These are phyloP conservation scores for Coemansia sp. DNA, from an alignment of 192 early-diverging fungal species.

Conservation along the genomic window DNA sequence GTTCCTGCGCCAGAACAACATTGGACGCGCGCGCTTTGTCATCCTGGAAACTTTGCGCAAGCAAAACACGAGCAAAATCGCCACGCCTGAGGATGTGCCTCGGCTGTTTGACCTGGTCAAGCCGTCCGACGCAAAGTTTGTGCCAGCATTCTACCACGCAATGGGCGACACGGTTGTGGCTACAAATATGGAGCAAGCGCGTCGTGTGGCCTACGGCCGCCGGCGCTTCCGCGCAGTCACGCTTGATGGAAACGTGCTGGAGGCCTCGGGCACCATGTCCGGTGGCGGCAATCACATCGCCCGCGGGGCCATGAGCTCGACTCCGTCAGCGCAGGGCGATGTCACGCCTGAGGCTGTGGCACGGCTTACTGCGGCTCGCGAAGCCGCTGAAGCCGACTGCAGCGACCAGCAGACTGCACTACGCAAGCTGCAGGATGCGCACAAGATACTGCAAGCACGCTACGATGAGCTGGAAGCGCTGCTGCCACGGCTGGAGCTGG, in stretches of 20 bases:
- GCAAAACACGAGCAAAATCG: conserved; percentile 48
- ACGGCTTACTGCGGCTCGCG: conserved; percentile 57
- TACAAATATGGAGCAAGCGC: conserved; percentile 74
- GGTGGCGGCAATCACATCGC: conserved; percentile 76
- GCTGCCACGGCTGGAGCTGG: conserved; percentile 68
- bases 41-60: conserved; percentile 71
- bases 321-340: conserved; percentile 52
- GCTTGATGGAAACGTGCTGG: conserved; percentile 86
- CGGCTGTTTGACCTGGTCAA: conserved; percentile 88
- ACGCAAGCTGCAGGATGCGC: conserved; percentile 24
- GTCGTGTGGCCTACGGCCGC: conserved; percentile 79
- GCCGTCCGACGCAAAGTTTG: conserved; percentile 66
- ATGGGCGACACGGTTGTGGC: conserved; percentile 88
- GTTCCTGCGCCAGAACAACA: conserved; percentile 73
- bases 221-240: conserved; percentile 91
- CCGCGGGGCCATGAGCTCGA: conserved; percentile 88
- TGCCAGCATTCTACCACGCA: conserved; percentile 80
- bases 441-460: conserved; percentile 49
- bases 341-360: conserved; percentile 55
- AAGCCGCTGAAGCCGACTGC: conserved; percentile 55
- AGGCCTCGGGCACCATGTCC: conserved; percentile 86
- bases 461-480: conserved; percentile 59
- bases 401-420: conserved; percentile 46
- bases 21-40: conserved; percentile 84
- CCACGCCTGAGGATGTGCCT: conserved; percentile 75